A percentile compares a stretch with the other conserved stretches of the same genome.
phyloP scores from a whole-genome alignment of 768 basidiomycete species.

The Cubamyces lactineus region DNA sequence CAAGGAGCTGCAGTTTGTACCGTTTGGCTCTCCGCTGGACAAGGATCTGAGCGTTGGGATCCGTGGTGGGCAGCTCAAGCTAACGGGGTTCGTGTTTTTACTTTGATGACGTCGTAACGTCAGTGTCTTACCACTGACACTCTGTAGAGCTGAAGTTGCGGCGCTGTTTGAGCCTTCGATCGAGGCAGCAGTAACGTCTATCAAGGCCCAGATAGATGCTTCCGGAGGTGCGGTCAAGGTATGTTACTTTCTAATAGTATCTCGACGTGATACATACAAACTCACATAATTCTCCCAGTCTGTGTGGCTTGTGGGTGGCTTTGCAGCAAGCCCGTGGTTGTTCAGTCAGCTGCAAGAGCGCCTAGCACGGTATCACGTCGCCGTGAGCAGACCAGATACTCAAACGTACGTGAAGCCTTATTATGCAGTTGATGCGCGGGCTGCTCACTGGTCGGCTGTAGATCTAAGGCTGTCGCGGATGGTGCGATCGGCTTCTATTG shows the following conservation, averaged over 20 bases:
- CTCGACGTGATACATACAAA: neutral
- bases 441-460: constrained; percentile 32
- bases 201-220: constrained; percentile 70
- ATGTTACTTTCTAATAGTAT: neutral
- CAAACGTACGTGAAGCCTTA: constrained; percentile 59
- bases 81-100: constrained; percentile 57
- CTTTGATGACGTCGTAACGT: neutral
- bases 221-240: constrained; percentile 72
- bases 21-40: constrained; percentile 78
- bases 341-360: constrained; percentile 76
- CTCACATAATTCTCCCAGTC: constrained; percentile 45
- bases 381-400: constrained; percentile 75
- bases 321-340: constrained; percentile 82
- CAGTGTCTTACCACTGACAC: constrained; percentile 3
- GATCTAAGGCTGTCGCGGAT: constrained; percentile 85
- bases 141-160: constrained; percentile 52
- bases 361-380: constrained; percentile 55
- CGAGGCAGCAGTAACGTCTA: constrained; percentile 69
- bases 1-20: constrained; percentile 69
- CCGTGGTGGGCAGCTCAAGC: constrained; percentile 68
- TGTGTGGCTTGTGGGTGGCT: constrained; percentile 84
- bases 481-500: constrained; percentile 85
- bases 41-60: constrained; percentile 74
- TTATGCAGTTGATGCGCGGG: neutral
- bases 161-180: constrained; percentile 81